Evolutionary conservation across 2,329 filamentous ascomycete genomes (phyloP), one percentile per base, ranked within the genome.

Genomic region (Cyclaneusma minus): DNA sequence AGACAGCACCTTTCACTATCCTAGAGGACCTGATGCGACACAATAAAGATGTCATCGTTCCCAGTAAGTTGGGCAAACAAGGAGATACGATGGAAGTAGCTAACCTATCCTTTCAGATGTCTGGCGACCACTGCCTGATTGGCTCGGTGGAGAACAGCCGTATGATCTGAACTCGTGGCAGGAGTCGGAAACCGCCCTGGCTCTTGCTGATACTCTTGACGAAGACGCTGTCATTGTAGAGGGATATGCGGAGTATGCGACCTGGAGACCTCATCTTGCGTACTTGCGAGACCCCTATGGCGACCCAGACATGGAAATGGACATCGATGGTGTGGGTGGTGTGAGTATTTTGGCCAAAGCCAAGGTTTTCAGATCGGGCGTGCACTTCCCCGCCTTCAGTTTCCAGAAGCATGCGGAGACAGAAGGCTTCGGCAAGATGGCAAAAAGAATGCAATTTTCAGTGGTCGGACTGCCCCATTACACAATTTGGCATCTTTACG

Each of bases 91-190:
- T 12, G 16, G 15, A 10, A 23, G 17, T 13, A 13, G 7, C 22
- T 14, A 22, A 10, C 24, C 9, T 16, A 21, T 3, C 7, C 18
- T n/a, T 22, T 24, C 34, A 85, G 79, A 98, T 57, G 89, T 98
- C 33, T 98, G 89, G 89, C 76, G 89, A 37, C 89, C 89, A n/a
- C 68, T 98, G 24, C 89, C 89, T 5, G 89, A 98, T 52, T 98
- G 89, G 89, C 78, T 98, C 13, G 89, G 89, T 23, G 91, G 89
- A 43, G 89, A 98, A 50, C 89, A 98, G 50, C 89, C 89, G 2
- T 98, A 98, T 50, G 89, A 98, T 54, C 54, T 98, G 42, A 98
- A 98, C 52, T 95, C 87, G 10, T 98, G 89, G 89, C 89, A 98
- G 52, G 89, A 98, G 53, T 98, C 89, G 0, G 91, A 98, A 47